phyloP scores from a whole-genome alignment of 2,329 filamentous ascomycete genomes.

The Fusarium sp. region DNA sequence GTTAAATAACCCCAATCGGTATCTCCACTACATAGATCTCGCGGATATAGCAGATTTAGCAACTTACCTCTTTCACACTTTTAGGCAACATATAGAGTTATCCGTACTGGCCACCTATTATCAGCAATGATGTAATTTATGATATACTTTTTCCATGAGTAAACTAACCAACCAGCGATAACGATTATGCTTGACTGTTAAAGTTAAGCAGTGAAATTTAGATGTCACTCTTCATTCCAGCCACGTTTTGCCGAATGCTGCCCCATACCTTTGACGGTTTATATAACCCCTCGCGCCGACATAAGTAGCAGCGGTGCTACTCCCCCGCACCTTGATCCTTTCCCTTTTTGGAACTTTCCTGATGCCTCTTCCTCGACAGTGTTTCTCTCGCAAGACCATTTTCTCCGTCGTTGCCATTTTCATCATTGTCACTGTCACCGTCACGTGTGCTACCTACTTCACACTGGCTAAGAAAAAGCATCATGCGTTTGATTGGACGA shows the following conservation, averaged over 20 bases:
- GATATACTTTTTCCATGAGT: accelerated
- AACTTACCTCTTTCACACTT: background rate
- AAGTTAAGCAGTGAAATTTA: background rate
- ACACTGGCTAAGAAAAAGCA: background rate
- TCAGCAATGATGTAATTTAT: accelerated
- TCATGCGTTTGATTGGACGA: slow-evolving; percentile 25
- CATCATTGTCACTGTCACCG: background rate
- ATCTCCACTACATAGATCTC: background rate
- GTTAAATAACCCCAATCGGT: background rate
- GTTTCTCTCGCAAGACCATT: slow-evolving; percentile 6
- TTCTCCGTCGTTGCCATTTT: slow-evolving; percentile 1
- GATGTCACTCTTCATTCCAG: background rate
- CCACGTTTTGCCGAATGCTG: background rate
- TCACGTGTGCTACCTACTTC: slow-evolving; percentile 15
- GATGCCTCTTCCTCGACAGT: slow-evolving; percentile 17
- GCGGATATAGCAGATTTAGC: background rate
- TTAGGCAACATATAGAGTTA: background rate
- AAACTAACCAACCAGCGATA: background rate
- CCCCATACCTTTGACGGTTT: background rate
- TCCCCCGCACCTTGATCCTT: background rate
- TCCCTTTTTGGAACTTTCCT: background rate
- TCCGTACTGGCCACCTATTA: accelerated
- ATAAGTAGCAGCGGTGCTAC: background rate
- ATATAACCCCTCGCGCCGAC: background rate
- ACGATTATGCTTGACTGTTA: background rate